Percentiles rank a stretch among this genome's conserved stretches.
phyloP scores from a whole-genome alignment of 1,139 yeast species.

The Yamadazyma mexicana region DNA sequence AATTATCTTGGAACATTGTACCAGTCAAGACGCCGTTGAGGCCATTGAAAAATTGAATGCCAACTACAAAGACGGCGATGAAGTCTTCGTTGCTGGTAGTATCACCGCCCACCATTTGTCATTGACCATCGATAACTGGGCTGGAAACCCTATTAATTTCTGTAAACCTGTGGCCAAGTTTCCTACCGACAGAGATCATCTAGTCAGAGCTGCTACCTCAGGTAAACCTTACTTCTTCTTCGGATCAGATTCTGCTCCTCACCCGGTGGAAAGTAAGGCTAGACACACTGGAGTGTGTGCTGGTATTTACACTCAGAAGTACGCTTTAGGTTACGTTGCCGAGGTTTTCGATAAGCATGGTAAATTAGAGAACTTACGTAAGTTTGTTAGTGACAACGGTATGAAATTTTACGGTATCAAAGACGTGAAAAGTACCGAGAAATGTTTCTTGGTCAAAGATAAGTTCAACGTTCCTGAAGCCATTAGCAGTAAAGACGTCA shows the following conservation, averaged over 20 bases:
- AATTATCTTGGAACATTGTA: slow-evolving; percentile 92
- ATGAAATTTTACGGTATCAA: slow-evolving; percentile 63
- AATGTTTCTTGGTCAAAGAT: slow-evolving; percentile 51
- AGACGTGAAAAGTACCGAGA: slow-evolving; percentile 45
- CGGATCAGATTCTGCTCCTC: slow-evolving; percentile 98
- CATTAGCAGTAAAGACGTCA: slow-evolving; percentile 46
- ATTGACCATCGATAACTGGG: slow-evolving; percentile 92
- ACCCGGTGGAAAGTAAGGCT: slow-evolving; percentile 76
- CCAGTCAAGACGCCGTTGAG: slow-evolving; percentile 84
- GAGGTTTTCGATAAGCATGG: slow-evolving; percentile 73
- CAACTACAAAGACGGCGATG: slow-evolving; percentile 40
- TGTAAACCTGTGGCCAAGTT: slow-evolving; percentile 98
- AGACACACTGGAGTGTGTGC: slow-evolving; percentile 89
- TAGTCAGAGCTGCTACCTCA: slow-evolving; percentile 84
- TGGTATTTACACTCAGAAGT: slow-evolving; percentile 91
- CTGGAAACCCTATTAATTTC: slow-evolving; percentile 90
- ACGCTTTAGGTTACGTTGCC: slow-evolving; percentile 81
- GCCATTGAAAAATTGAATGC: slow-evolving; percentile 70
- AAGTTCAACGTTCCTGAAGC: slow-evolving; percentile 59
- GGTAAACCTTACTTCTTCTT: slow-evolving; percentile 93
- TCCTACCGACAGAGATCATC: slow-evolving; percentile 78
- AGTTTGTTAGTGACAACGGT: slow-evolving; percentile 78
- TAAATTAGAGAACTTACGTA: slow-evolving; percentile 63
- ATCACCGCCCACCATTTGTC: slow-evolving; percentile 94
- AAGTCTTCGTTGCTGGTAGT: slow-evolving; percentile 76